Base-by-base conservation (phyloP, 169 alveolate genomes). In the Cryptosporidium parvum region DNA sequence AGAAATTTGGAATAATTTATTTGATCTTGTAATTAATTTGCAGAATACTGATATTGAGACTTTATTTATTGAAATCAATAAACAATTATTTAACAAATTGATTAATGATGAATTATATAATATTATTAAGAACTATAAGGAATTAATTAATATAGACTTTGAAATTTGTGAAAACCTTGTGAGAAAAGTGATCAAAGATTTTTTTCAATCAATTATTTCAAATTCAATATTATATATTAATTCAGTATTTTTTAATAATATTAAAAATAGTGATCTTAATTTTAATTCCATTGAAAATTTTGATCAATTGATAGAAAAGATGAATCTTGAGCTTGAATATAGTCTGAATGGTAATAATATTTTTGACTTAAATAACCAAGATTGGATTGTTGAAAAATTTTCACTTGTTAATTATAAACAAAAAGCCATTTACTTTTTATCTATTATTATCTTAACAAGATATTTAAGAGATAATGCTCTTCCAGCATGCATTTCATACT, bases 121-220 rank as follows among this genome's bases (percentile, higher is more conserved):
- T 37, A 16, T 58, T 23, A 73, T 73, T n/a, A 56, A 12, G 16
- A 35, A 58, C 31, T 59, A 35, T n/a, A 33, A 73, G 16, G 70
- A 56, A 21, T 42, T 73, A 18, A 59, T 35, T 26, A 21, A 18
- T 5, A 56, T 73, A 0, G 86, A 73, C 37, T 73, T 29, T 44
- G 86, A 73, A 23, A 18, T 59, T 23, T 53, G 70, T 35, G 86
- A 73, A 58, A 73, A 73, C 56, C 39, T 73, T 14, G n/a, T 73
- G 18, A 73, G 86, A 52, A 73, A 59, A 31, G 10, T 37, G 2
- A 73, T 73, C 2, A 73, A 73, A 26, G 70, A 52, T 23, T 16
- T 33, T 10, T 73, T 73, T 56, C 86, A 73, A 35, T 12, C 29
- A 37, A 73, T 73, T 7, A 73, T 73, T 14, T 73, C 86, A 33